Conservation (phyloP, 805 yeast species). For the Metschnikowia bowlesiae region DNA sequence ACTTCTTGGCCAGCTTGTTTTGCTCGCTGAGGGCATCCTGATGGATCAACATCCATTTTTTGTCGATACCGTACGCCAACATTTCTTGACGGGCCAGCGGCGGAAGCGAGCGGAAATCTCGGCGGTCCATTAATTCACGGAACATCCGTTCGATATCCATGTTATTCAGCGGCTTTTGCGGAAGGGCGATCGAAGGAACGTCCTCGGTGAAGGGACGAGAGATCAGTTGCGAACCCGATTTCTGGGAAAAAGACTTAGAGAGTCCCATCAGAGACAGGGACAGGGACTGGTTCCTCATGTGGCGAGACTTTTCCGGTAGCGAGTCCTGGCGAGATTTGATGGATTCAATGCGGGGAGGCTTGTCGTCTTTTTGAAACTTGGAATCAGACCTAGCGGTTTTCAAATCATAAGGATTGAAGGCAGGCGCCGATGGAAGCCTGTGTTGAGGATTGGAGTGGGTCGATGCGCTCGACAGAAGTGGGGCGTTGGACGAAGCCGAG, state of each 20-base stretch:
- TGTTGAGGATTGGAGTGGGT: background rate
- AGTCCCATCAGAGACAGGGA: slow-evolving; percentile 7
- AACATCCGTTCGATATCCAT: slow-evolving; percentile 70
- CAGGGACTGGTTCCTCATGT: slow-evolving; percentile 6
- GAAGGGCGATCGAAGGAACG: slow-evolving; percentile 18
- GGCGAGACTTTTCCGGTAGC: slow-evolving; percentile 4
- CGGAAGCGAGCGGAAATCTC: slow-evolving; percentile 72
- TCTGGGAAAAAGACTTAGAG: background rate
- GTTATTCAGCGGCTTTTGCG: slow-evolving; percentile 67
- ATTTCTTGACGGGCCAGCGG: slow-evolving; percentile 71
- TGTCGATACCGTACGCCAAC: slow-evolving; percentile 66
- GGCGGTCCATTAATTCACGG: slow-evolving; percentile 71
- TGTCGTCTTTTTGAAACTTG: slow-evolving; percentile 7
- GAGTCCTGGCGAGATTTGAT: slow-evolving; percentile 5
- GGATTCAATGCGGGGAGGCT: slow-evolving; percentile 3
- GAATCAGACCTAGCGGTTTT: slow-evolving; percentile 15
- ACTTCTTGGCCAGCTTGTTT: slow-evolving; percentile 44
- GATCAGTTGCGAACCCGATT: background rate
- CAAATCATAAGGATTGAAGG: slow-evolving; percentile 33
- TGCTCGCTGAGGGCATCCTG: slow-evolving; percentile 80
- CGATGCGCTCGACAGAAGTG: slow-evolving; percentile 19
- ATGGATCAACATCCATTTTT: slow-evolving; percentile 87
- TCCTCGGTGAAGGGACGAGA: slow-evolving; percentile 10
- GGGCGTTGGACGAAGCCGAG: slow-evolving; percentile 4
- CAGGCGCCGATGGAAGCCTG: slow-evolving; percentile 16